A percentile compares a stretch with the other conserved stretches of the same genome.
phyloP scores from a whole-genome alignment of 495 filamentous ascomycete genomes.

The Hypoxylon trugodes region DNA sequence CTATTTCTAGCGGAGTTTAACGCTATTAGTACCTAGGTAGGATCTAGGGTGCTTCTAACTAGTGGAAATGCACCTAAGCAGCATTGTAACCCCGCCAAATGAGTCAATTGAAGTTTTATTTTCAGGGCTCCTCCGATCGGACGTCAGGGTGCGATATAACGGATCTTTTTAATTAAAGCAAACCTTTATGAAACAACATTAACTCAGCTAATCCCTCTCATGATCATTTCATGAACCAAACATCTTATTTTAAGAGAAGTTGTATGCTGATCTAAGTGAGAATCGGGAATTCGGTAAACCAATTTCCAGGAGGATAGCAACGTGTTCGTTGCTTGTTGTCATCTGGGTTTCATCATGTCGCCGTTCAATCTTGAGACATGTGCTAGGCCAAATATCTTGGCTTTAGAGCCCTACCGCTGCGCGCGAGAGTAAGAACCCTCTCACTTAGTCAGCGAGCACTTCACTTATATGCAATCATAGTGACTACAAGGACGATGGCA shows the following conservation, averaged over 20 bases:
- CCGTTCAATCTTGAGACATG: conserved; percentile 80
- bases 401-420: conserved; percentile 84
- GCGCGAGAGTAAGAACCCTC: conserved; percentile 73
- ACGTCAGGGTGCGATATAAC: conserved; percentile 24
- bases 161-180: conserved; percentile 10
- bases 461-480: conserved; percentile 57
- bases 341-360: conserved; percentile 48
- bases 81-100: conserved; percentile 14
- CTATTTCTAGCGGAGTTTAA: too few species aligned
- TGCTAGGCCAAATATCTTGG: conserved; percentile 82
- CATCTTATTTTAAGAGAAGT: background rate
- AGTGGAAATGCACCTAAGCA: conserved; percentile 19
- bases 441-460: conserved; percentile 22
- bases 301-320: background rate
- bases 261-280: background rate
- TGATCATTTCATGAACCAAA: conserved; percentile 2
- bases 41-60: background rate
- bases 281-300: background rate
- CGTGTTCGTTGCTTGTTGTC: background rate
- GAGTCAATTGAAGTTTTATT: conserved; percentile 36
- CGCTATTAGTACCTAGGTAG: too few species aligned
- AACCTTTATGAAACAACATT: conserved; percentile 3
- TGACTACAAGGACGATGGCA: conserved; percentile 99
- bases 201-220: conserved; percentile 6
- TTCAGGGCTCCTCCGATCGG: conserved; percentile 42